Base-by-base conservation (phyloP, 2,329 filamentous ascomycete genomes). In the Claviceps sp. region DNA sequence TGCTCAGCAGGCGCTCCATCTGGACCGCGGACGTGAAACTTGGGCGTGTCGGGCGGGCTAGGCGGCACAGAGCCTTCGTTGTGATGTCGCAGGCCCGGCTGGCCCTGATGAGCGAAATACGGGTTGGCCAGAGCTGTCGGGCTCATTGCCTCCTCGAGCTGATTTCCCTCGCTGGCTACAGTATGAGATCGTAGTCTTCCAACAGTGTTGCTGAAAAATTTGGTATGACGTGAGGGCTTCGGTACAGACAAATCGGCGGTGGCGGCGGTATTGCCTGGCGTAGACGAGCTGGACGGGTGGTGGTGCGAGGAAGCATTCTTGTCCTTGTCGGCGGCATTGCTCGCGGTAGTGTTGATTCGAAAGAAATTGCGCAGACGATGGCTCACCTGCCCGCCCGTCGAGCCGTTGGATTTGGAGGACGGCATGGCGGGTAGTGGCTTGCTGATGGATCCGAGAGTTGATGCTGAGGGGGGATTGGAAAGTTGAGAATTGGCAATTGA, bases 91-190 rank as follows among this genome's bases (percentile, higher is more conserved):
- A 97, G 75, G 57, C 88, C 87, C 4, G 93, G 93, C 60, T 89
- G 89, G 52, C 93, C 93, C 70, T 98, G 93, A 66, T 97, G 93
- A 58, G 83, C 86, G 68, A 97, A 98, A 71, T 98, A 98, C 17
- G 93, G 93, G 66, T 98, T 98, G 57, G 89, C 91, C 64, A 91
- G 83, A 49, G 90, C 91, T 4, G 89, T 97, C 26, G 93, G 93
- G 63, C 90, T 95, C 62, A 95, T 77, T 55, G 80, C 76, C 67
- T 96, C 90, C 59, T 96, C 91, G 57, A 96, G 77, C 53, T 85
- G 80, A 64, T 96, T 89, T 60, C 90, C 90, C 70, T 96, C 91
- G 69, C 89, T 95, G 59, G 88, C 88, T 52, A 94, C 87, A 26
- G 91, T 97, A 54, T 86, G 84, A 38, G 89, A 94, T 61, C 91